Conservation (phyloP, 306 rosid genomes). For the Argentina anserina region DNA sequence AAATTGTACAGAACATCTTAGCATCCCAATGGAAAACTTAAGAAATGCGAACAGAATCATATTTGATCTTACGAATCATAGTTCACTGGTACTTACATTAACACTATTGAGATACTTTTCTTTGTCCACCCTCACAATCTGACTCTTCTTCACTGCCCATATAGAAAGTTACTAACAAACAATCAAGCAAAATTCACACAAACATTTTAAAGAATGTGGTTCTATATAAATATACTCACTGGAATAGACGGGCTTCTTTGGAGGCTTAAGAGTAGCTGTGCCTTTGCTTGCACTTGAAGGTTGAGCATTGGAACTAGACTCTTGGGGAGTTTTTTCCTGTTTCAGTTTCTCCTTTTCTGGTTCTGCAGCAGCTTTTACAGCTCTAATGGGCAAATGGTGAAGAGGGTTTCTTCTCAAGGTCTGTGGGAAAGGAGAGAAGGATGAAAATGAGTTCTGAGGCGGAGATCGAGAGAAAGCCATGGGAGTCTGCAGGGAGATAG, state of each 20-base stretch:
- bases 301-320: constrained; percentile 44
- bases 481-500: constrained; percentile 26
- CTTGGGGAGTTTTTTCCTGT: constrained; percentile 39
- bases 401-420: constrained; percentile 41
- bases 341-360: constrained; percentile 34
- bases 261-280: constrained; percentile 38
- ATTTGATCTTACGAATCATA: not conserved
- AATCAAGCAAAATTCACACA: not conserved
- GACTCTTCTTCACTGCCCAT: constrained; percentile 95
- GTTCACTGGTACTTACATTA: constrained; percentile 46
- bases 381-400: constrained; percentile 40
- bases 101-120: constrained; percentile 85
- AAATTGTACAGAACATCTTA: constrained; percentile 14
- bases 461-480: constrained; percentile 59
- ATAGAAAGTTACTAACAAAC: not conserved
- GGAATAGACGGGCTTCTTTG: constrained; percentile 82
- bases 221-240: constrained; percentile 37
- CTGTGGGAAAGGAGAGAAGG: constrained; percentile 36
- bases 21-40: not conserved
- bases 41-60: not conserved
- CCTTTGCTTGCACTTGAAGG: constrained; percentile 37
- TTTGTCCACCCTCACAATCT: constrained; percentile 94
- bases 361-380: constrained; percentile 56
- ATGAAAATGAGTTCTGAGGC: constrained; percentile 39
- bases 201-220: not conserved